These are phyloP conservation scores for Fusarium sp. DNA, from an alignment of 2,329 filamentous ascomycete genomes.

Conservation along the genomic window DNA sequence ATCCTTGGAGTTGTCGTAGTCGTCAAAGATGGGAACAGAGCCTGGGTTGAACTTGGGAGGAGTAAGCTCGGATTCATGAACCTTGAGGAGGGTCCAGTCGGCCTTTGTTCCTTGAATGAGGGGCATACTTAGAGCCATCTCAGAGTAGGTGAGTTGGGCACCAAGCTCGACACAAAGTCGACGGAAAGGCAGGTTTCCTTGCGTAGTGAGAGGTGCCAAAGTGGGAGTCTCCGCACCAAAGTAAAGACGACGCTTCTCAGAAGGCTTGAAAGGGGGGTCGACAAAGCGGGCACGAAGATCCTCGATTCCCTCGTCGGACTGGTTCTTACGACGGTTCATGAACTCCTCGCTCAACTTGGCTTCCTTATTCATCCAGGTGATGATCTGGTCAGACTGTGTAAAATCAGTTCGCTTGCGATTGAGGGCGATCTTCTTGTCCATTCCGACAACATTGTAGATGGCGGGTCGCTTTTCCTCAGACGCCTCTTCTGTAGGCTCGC, in stretches of 20 bases:
- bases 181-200: slow-evolving; percentile 95
- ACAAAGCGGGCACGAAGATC: slow-evolving; percentile 83
- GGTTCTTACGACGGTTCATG: slow-evolving; percentile 56
- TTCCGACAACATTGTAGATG: slow-evolving; percentile 79
- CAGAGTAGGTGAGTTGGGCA: slow-evolving; percentile 93
- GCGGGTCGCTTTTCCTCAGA: slow-evolving; percentile 68
- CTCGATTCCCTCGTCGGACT: slow-evolving; percentile 60
- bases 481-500: slow-evolving; percentile 52
- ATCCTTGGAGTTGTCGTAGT: slow-evolving; percentile 85
- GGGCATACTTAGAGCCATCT: slow-evolving; percentile 95
- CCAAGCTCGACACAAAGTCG: slow-evolving; percentile 89
- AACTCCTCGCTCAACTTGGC: slow-evolving; percentile 53
- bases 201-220: slow-evolving; percentile 93
- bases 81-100: slow-evolving; percentile 96
- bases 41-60: slow-evolving; percentile 74
- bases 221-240: slow-evolving; percentile 94
- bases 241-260: slow-evolving; percentile 93
- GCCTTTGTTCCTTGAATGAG: slow-evolving; percentile 88
- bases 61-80: slow-evolving; percentile 82
- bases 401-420: slow-evolving; percentile 77
- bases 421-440: slow-evolving; percentile 77
- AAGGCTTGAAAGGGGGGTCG: slow-evolving; percentile 89
- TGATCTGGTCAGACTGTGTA: slow-evolving; percentile 79
- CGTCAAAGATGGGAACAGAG: slow-evolving; percentile 67
- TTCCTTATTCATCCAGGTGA: slow-evolving; percentile 80